Base-by-base conservation (phyloP, 1,284 basidiomycete genomes). In the Fomitiporia mediterranea region DNA sequence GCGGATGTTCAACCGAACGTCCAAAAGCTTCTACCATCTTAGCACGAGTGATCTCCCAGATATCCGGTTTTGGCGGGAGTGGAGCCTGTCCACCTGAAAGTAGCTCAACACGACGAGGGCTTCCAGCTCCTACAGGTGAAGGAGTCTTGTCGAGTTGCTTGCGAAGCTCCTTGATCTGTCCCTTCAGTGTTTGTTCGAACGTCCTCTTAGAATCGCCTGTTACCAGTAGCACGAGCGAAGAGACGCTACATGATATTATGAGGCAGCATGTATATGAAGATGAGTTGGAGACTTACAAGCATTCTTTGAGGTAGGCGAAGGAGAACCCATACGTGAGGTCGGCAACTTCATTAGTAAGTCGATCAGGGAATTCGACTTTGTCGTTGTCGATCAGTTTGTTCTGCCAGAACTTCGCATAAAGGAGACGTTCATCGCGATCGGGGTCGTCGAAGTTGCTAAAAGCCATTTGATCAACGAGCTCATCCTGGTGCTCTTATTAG, bases 221-320 rank as follows among this genome's bases (percentile, higher is more conserved):
- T 23, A 78, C 80, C 7, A 86, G 67, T 11, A 74, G 73, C 15
- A 87, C 82, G 15, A 88, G 74, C 0, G 82, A 72, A 1, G 84
- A 82, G 11, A 87, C 81, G 62, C 85, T 86, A 61, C 15, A 64
- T 27, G 35, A 17, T 21, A 11, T 17, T 49, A 25, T 46, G 8
- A 69, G 60, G 9, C 67, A 17, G 4, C 8, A 13, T 62, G 4
- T 66, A 66, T 5, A 69, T 61, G 57, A 67, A 6, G 17, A 6
- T 17, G 11, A 11, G 19, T 32, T 4, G 21, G 34, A 21, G 25
- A 79, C 86, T 62, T 66, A 91, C 89, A 92, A 91, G 3, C 81
- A 86, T 70, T 91, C 89, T 65, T 91, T 91, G 63, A 92, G 74
- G 67, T 90, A 91, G 0, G 89, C 88, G 65, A 91, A 92, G 60